A percentile compares a stretch with the other conserved stretches of the same genome.
These are phyloP conservation scores for Gymnopilus junonius DNA, from an alignment of 768 basidiomycete species.

Conservation along the genomic window DNA sequence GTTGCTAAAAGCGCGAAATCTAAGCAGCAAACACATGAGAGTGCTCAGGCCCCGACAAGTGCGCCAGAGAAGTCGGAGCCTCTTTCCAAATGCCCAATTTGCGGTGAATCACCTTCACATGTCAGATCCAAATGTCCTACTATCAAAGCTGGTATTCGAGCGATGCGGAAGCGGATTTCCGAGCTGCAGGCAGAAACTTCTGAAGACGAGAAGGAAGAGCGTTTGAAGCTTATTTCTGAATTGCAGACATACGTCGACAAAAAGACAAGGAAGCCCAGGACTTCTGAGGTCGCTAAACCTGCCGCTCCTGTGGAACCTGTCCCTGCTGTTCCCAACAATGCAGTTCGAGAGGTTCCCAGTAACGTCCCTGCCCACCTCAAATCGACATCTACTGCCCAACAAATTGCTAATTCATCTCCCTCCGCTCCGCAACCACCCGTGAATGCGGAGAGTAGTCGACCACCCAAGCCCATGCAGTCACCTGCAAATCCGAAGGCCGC, in stretches of 20 bases:
- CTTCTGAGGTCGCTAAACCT: constrained; percentile 13
- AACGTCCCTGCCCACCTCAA: background rate
- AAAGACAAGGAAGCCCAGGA: constrained; percentile 22
- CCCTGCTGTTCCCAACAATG: background rate
- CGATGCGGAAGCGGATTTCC: constrained; percentile 49
- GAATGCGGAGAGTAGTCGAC: background rate
- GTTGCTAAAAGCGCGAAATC: background rate
- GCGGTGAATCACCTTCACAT: constrained; percentile 48
- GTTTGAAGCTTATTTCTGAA: constrained; percentile 41
- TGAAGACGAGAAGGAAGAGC: constrained; percentile 25
- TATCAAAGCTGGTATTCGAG: constrained; percentile 44
- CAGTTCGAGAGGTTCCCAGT: background rate
- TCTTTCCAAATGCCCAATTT: constrained; percentile 42
- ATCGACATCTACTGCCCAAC: background rate
- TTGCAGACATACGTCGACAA: constrained; percentile 40
- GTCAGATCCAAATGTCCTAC: constrained; percentile 53
- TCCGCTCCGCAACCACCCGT: background rate
- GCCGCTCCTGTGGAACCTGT: background rate
- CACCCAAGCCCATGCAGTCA: background rate
- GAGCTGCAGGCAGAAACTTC: constrained; percentile 37
- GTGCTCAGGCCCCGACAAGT: background rate
- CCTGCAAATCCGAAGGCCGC: background rate
- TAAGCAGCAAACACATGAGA: background rate
- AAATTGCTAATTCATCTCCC: background rate
- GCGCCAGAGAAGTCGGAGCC: background rate